A percentile compares a stretch with the other conserved stretches of the same genome.
Evolutionary conservation across 768 basidiomycete genomes (phyloP).

Genomic region (Lactifluus rugatus): DNA sequence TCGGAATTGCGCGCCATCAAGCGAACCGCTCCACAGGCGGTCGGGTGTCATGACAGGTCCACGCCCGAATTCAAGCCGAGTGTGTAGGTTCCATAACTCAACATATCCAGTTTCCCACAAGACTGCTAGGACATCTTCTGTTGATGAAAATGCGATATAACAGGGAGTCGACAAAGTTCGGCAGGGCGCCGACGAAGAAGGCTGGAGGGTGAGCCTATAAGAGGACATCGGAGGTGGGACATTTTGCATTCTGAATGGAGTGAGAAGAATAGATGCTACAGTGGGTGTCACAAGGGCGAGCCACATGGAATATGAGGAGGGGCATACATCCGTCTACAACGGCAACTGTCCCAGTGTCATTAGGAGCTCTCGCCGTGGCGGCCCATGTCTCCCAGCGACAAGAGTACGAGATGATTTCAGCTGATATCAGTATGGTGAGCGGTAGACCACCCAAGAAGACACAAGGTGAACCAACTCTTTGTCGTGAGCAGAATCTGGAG

Average conservation of each 20-base stretch:
- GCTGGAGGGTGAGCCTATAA: slow-evolving; percentile 31
- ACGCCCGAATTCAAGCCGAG: slow-evolving; percentile 46
- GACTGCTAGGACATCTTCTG: slow-evolving; percentile 48
- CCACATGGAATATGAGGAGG: not conserved
- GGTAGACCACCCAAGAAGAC: not conserved
- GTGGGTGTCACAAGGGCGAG: not conserved
- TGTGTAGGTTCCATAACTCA: slow-evolving; percentile 62
- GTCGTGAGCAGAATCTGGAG: slow-evolving; percentile 59
- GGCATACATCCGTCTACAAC: slow-evolving; percentile 81
- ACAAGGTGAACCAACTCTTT: slow-evolving; percentile 36
- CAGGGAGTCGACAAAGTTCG: slow-evolving; percentile 54
- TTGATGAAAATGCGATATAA: slow-evolving; percentile 53
- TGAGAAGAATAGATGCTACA: slow-evolving; percentile 67
- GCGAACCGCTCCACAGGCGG: slow-evolving; percentile 27
- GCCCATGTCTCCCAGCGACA: slow-evolving; percentile 75
- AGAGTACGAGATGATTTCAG: slow-evolving; percentile 44
- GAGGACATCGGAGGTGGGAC: slow-evolving; percentile 98
- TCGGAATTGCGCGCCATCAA: slow-evolving; percentile 12
- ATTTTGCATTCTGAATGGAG: slow-evolving; percentile 89
- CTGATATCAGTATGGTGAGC: slow-evolving; percentile 25
- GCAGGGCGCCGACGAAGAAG: slow-evolving; percentile 21
- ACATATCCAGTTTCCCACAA: slow-evolving; percentile 64
- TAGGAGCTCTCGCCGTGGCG: slow-evolving; percentile 48
- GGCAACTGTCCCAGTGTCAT: slow-evolving; percentile 76
- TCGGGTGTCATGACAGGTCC: slow-evolving; percentile 52